Evolutionary conservation across 2,329 filamentous ascomycete species (phyloP), one percentile per base, ranked within the genome.

Genomic region (Arthrocladium fulminans): DNA sequence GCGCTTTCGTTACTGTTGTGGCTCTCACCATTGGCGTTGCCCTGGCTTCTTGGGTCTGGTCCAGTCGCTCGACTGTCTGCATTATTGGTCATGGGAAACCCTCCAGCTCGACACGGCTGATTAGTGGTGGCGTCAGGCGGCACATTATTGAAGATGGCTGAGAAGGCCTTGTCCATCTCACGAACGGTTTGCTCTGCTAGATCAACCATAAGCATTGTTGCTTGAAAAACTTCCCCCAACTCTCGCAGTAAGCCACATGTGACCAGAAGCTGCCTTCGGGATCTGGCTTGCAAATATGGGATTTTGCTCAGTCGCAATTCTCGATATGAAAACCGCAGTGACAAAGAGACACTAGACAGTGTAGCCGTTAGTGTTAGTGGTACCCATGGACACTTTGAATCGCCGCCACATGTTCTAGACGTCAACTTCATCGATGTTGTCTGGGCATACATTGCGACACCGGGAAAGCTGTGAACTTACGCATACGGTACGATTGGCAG

Each of bases 221-320:
- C 7, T 13, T 7, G 27, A 29, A 42, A 51, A 79, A 80, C 69
- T 80, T 75, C 39, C 5, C 39, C 19, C 8, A 42, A 24, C 5
- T 7, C 8, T 42, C 20, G 15, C 10, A 42, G 39, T 8, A 42
- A 7, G 5, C 12, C 15, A 23, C 39, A 42, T 5, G 10, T 23
- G 6, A 5, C 15, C 12, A 20, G 8, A 5, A 42, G 13, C 15
- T 13, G 10, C 10, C 8, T 42, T 7, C 20, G n/a, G 9, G 19
- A 9, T 7, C 39, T 13, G 19, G 10, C 23, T 9, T 19, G 39
- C 7, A 7, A 7, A 8, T 7, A 20, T 1, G 77, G 73, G 0
- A 80, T 64, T 10, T 73, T 72, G 49, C 76, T 79, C 54, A 80
- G 75, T 1, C 79, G 71, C 77, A 82, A 79, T 58, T 81, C 81